These are phyloP conservation scores for Scortechinia acanthostroma DNA, from an alignment of 2,329 filamentous ascomycete species.

Conservation along the genomic window DNA sequence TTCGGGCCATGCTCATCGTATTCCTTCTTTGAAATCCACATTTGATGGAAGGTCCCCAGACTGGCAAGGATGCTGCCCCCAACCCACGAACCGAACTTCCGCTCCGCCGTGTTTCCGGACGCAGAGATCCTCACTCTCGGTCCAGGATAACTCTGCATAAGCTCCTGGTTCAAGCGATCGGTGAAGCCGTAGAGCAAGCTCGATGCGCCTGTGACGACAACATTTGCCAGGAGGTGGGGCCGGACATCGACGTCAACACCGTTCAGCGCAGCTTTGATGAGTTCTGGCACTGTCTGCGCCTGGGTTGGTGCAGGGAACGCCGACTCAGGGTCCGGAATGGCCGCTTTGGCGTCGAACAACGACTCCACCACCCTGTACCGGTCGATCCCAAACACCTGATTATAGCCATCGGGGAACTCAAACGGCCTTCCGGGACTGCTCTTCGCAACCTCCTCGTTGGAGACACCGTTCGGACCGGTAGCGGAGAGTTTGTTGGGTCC, in stretches of 20 bases:
- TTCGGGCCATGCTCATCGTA: conserved; percentile 61
- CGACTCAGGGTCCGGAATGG: conserved; percentile 6
- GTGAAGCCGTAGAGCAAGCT: conserved; percentile 57
- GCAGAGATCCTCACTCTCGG: conserved; percentile 56
- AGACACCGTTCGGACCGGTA: conserved; percentile 17
- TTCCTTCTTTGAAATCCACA: conserved; percentile 67
- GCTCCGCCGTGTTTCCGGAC: conserved; percentile 50
- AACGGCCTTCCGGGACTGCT: conserved; percentile 60
- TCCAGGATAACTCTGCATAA: conserved; percentile 53
- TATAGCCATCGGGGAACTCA: conserved; percentile 79
- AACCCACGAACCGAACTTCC: conserved; percentile 63
- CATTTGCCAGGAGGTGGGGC: conserved; percentile 52
- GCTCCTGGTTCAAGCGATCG: conserved; percentile 53
- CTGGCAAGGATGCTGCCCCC: conserved; percentile 64
- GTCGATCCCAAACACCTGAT: conserved; percentile 64
- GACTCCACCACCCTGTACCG: conserved; percentile 56
- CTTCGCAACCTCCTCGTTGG: conserved; percentile 48
- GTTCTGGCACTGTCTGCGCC: conserved; percentile 14
- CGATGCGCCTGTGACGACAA: conserved; percentile 58
- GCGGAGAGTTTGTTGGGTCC: conserved; percentile 20
- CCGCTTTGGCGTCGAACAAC: conserved; percentile 50
- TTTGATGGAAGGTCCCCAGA: conserved; percentile 65
- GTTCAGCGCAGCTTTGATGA: conserved; percentile 48
- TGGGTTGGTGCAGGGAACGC: conserved; percentile 8
- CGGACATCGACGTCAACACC: conserved; percentile 59